Conservation (phyloP, 768 basidiomycete genomes). For the Russula lepida region DNA sequence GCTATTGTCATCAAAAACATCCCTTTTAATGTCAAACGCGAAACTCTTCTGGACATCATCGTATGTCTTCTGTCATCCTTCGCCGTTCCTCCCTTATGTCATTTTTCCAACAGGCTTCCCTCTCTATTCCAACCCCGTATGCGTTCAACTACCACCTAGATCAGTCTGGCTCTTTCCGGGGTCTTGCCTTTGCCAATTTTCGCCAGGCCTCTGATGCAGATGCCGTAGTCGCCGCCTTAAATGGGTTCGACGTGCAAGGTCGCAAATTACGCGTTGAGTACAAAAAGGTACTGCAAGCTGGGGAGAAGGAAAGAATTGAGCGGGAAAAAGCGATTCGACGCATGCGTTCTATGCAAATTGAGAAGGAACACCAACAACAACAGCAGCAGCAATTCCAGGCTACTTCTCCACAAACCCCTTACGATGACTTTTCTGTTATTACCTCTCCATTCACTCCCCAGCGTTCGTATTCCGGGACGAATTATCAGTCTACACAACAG, state of each 20-base stretch:
- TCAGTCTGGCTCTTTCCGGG: constrained; percentile 92
- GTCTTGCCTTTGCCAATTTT: constrained; percentile 97
- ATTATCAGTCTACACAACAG: constrained; percentile 50
- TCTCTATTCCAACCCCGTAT: constrained; percentile 93
- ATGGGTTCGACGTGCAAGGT: constrained; percentile 93
- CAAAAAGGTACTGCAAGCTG: constrained; percentile 98
- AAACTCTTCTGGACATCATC: constrained; percentile 93
- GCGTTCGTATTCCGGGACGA: constrained; percentile 59
- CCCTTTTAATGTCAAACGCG: constrained; percentile 96
- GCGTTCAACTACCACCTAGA: constrained; percentile 99
- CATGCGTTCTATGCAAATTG: constrained; percentile 95
- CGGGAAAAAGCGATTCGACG: constrained; percentile 96
- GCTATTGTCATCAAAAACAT: constrained; percentile 99
- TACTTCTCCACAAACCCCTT: constrained; percentile 26
- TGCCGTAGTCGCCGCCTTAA: constrained; percentile 90
- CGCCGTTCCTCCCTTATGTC: not conserved
- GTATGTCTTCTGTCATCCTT: constrained; percentile 41
- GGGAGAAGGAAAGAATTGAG: constrained; percentile 98
- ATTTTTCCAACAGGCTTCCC: constrained; percentile 52
- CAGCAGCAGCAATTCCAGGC: constrained; percentile 31
- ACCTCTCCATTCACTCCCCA: constrained; percentile 56
- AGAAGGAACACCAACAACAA: constrained; percentile 56
- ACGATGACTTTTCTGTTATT: constrained; percentile 65
- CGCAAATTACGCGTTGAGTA: constrained; percentile 98
- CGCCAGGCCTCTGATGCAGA: constrained; percentile 86